These are phyloP conservation scores for Naganishia randhawae DNA, from an alignment of 768 basidiomycete species.

Conservation along the genomic window DNA sequence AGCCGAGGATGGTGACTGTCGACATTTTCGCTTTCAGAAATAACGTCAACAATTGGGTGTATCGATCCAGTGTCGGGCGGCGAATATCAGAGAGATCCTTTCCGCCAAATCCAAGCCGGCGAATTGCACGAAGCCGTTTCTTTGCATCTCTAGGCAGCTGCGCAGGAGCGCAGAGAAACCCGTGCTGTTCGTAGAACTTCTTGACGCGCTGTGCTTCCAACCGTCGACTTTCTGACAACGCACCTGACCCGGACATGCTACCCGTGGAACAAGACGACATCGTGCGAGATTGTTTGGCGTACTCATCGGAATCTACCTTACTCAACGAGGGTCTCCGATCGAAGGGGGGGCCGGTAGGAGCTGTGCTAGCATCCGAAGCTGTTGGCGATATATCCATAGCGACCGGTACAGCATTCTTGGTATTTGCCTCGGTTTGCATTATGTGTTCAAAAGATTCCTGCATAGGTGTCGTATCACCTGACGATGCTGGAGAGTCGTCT, in stretches of 20 bases:
- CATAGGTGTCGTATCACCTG: not conserved
- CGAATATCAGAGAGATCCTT: slow-evolving; percentile 6
- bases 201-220: slow-evolving; percentile 18
- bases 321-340: not conserved
- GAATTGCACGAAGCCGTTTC: slow-evolving; percentile 22
- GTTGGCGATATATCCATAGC: not conserved
- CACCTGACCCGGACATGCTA: not conserved
- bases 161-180: slow-evolving; percentile 25
- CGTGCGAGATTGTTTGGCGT: not conserved
- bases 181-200: slow-evolving; percentile 21
- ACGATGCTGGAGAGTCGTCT: not conserved
- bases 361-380: not conserved
- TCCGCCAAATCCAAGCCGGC: slow-evolving; percentile 25
- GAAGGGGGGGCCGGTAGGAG: not conserved
- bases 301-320: not conserved
- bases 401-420: too few species aligned
- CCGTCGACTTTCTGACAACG: not conserved
- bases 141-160: slow-evolving; percentile 5
- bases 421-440: not conserved
- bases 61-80: slow-evolving; percentile 39
- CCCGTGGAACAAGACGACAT: slow-evolving; percentile 20
- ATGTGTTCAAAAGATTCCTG: not conserved
- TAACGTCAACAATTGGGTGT: slow-evolving; percentile 40
- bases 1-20: slow-evolving; percentile 41
- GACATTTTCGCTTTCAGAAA: slow-evolving; percentile 39